Conservation (phyloP, 495 filamentous ascomycete species). For the Lichenothelia convexa region DNA sequence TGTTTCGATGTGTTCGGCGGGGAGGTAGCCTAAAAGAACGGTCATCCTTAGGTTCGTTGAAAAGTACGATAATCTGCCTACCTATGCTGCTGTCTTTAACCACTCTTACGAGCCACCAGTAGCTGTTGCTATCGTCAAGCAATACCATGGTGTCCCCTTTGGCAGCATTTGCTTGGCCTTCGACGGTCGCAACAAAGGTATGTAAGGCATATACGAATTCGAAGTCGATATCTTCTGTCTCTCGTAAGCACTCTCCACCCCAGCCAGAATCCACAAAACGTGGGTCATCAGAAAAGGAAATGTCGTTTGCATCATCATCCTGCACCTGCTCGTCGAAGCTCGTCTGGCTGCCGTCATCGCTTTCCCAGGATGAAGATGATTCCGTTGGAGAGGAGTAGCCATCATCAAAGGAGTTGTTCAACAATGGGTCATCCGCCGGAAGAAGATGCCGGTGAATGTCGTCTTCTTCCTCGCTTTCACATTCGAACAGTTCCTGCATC, state of each 20-base stretch:
- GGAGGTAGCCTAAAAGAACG: constrained; percentile 61
- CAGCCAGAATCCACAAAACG: constrained; percentile 48
- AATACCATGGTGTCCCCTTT: constrained; percentile 99
- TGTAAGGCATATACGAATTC: constrained; percentile 98
- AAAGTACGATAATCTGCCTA: constrained; percentile 23
- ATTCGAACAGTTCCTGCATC: neutral
- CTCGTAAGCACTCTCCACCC: constrained; percentile 64
- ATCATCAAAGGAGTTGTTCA: constrained; percentile 20
- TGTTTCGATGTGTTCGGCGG: constrained; percentile 96
- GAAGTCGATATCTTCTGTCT: constrained; percentile 95
- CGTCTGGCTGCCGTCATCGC: constrained; percentile 13
- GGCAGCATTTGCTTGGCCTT: constrained; percentile 93
- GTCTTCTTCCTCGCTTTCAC: constrained; percentile 3
- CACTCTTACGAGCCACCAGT: constrained; percentile 97
- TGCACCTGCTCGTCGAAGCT: constrained; percentile 11
- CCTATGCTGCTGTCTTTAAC: constrained; percentile 96
- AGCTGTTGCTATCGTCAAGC: constrained; percentile 97
- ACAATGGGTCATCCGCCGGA: constrained; percentile 24
- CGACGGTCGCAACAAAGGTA: constrained; percentile 92
- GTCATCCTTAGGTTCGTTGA: constrained; percentile 1
- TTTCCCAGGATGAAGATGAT: constrained; percentile 16
- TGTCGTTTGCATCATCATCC: constrained; percentile 33
- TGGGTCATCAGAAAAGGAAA: constrained; percentile 29
- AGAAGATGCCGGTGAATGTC: constrained; percentile 22
- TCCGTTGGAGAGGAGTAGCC: constrained; percentile 7